Evolutionary conservation across 257 asterid species (phyloP).

Genomic region (Haberlea rhodopensis): DNA sequence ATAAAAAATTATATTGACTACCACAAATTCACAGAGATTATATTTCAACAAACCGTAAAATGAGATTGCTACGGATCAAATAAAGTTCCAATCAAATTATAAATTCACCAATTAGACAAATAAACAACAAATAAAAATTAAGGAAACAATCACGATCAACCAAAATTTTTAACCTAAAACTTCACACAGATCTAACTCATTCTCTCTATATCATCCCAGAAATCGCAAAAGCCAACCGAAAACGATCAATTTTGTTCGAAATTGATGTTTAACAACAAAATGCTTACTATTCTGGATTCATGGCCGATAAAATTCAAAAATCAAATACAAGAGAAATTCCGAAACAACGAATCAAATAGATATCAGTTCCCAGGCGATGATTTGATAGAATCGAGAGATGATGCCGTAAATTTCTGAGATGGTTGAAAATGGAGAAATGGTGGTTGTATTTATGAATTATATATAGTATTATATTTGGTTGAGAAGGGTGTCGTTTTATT

Average conservation of each 20-base stretch:
- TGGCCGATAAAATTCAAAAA: conserved; percentile 29
- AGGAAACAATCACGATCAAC: neutral
- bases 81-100: neutral
- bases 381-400: no score
- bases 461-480: no score
- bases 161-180: neutral
- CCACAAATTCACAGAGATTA: neutral
- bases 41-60: conserved; percentile 1
- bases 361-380: no score
- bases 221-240: neutral
- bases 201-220: neutral
- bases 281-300: conserved; percentile 77
- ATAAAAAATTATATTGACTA: neutral
- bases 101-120: conserved; percentile 17
- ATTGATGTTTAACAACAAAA: neutral
- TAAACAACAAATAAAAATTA: conserved; percentile 18
- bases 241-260: neutral
- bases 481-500: no score
- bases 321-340: no score
- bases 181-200: conserved; percentile 2
- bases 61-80: neutral
- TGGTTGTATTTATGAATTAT: no score
- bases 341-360: no score
- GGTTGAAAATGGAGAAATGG: no score
- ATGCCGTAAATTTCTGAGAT: no score